A percentile compares a stretch with the other conserved stretches of the same genome.
Conservation (phyloP, 768 basidiomycete species). For the Lenzites betulinus region DNA sequence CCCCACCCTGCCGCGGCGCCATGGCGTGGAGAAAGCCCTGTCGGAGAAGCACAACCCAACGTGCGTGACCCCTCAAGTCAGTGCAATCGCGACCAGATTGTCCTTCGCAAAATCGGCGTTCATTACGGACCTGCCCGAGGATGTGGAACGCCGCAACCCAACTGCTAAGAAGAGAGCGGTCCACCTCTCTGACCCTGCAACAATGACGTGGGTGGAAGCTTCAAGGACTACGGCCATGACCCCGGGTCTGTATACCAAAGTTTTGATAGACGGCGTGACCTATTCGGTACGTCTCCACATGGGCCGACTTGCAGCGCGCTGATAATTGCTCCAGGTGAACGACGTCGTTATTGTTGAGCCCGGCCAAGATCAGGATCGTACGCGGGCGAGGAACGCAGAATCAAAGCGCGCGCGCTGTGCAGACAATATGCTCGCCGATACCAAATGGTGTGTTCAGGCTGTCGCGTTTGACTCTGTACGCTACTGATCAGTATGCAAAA, state of each 20-base stretch:
- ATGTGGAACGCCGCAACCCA: background rate
- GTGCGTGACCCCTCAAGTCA: constrained; percentile 25
- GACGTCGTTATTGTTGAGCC: constrained; percentile 66
- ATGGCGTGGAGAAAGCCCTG: constrained; percentile 32
- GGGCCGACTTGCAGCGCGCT: background rate
- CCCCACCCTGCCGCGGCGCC: no score
- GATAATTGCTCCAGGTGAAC: constrained; percentile 46
- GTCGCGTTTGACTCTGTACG: constrained; percentile 9
- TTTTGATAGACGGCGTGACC: constrained; percentile 52
- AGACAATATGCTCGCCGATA: constrained; percentile 55
- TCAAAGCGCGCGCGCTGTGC: constrained; percentile 45
- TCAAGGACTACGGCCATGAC: constrained; percentile 14
- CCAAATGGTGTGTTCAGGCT: constrained; percentile 56
- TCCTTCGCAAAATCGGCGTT: constrained; percentile 8
- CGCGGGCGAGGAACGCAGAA: constrained; percentile 43
- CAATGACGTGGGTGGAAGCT: constrained; percentile 37
- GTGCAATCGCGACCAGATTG: constrained; percentile 7
- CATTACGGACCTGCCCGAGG: background rate
- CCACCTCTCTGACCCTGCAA: constrained; percentile 30
- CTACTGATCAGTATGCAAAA: constrained; percentile 27
- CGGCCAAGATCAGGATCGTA: constrained; percentile 49
- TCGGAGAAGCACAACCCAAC: constrained; percentile 41
- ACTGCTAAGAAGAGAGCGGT: background rate
- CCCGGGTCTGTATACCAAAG: no score
- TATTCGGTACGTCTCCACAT: constrained; percentile 49